Evolutionary conservation across 192 early-diverging fungal genomes (phyloP).

Genomic region (Backusella parvicylindrica): DNA sequence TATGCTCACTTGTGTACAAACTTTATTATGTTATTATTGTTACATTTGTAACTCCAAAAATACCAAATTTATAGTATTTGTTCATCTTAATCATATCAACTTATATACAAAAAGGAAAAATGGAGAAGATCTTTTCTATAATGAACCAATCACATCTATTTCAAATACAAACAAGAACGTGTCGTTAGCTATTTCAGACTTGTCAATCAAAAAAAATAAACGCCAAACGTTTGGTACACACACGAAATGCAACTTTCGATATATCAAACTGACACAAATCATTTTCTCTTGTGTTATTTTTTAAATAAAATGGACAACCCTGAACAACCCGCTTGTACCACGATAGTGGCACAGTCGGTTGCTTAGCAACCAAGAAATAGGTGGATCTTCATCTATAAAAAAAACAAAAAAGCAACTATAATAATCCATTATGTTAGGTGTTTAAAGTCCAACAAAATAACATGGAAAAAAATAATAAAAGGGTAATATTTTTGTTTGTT

Average conservation of each 20-base stretch:
- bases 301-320: neutral
- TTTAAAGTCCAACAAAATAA: neutral
- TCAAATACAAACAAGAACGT: neutral
- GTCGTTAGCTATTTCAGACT: neutral
- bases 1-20: too few species aligned
- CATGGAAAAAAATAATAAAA: neutral
- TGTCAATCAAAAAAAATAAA: constrained; percentile 1
- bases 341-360: neutral
- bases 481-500: neutral
- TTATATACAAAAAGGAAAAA: too few species aligned
- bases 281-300: neutral
- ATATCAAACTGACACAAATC: neutral
- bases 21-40: too few species aligned
- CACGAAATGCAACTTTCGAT: neutral
- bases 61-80: too few species aligned
- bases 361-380: neutral
- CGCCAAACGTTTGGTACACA: neutral
- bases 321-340: neutral
- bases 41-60: too few species aligned
- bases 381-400: too few species aligned
- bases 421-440: too few species aligned
- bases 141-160: neutral
- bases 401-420: too few species aligned
- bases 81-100: too few species aligned
- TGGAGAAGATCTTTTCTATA: too few species aligned